These are phyloP conservation scores for Aegilops bicornis DNA, from an alignment of 176 grass and related monocot genomes.

Conservation along the genomic window DNA sequence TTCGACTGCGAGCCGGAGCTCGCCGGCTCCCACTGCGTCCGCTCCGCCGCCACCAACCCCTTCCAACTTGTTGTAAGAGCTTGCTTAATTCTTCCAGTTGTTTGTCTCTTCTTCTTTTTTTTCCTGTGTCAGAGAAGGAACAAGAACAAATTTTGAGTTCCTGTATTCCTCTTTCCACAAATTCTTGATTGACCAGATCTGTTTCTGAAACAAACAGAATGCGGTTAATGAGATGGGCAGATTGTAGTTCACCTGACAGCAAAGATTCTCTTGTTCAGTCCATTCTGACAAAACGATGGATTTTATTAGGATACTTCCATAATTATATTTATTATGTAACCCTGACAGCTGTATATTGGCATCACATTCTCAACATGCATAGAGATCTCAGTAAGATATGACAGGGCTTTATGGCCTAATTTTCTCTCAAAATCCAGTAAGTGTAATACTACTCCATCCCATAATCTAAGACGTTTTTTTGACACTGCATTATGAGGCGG, in stretches of 20 bases:
- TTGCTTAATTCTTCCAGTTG: neutral
- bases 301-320: neutral
- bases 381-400: neutral
- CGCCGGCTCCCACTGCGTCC: conserved; percentile 66
- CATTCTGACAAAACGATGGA: neutral
- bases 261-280: neutral
- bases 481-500: too few relatives aligned
- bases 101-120: neutral
- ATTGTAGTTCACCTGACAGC: neutral
- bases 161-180: neutral
- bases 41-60: conserved; percentile 50
- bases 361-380: neutral
- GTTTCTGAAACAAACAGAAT: neutral
- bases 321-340: neutral
- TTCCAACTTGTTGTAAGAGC: conserved; percentile 71
- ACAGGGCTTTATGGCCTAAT: neutral
- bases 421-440: neutral
- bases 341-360: neutral
- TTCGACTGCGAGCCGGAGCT: conserved; percentile 67
- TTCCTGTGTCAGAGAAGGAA: neutral
- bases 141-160: neutral
- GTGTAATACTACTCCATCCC: neutral
- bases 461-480: too few relatives aligned
- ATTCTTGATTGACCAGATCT: neutral
- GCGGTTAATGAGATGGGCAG: neutral